A percentile compares a stretch with the other conserved stretches of the same genome.
Evolutionary conservation across 306 rosid genomes (phyloP).

Genomic region (Pyrus pyrifolia): DNA sequence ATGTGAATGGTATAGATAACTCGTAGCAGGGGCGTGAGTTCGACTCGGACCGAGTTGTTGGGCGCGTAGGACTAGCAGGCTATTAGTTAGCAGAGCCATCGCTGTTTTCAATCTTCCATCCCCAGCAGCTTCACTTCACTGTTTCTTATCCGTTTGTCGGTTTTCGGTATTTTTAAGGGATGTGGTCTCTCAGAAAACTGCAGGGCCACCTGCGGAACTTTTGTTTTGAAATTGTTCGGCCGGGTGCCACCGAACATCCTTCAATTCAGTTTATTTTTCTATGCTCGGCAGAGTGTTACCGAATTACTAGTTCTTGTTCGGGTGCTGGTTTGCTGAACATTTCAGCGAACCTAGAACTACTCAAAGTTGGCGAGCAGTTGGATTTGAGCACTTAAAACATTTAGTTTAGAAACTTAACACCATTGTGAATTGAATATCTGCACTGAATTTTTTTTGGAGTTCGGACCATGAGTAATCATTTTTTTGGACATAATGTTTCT

Average conservation of each 20-base stretch:
- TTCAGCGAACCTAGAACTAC: neutral
- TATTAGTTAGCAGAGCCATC: neutral
- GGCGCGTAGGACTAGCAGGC: neutral
- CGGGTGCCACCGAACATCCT: no score
- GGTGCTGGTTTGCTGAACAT: no score
- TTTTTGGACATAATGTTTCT: neutral
- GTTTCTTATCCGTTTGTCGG: neutral
- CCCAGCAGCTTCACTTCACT: neutral
- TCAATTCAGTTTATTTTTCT: no score
- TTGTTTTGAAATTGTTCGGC: no score
- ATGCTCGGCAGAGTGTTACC: no score
- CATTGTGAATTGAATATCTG: neutral
- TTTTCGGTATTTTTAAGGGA: neutral
- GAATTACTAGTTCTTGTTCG: fast-evolving
- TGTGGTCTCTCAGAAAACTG: neutral
- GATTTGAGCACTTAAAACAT: neutral
- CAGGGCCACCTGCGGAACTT: neutral
- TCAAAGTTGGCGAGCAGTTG: neutral
- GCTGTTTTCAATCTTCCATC: neutral
- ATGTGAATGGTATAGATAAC: neutral
- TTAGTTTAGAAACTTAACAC: neutral
- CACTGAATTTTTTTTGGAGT: neutral
- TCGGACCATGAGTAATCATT: neutral
- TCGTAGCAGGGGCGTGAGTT: neutral
- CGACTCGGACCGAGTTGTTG: neutral